Evolutionary conservation across 148 eudicot species (phyloP).

Genomic region (Amaranthus cruentus): DNA sequence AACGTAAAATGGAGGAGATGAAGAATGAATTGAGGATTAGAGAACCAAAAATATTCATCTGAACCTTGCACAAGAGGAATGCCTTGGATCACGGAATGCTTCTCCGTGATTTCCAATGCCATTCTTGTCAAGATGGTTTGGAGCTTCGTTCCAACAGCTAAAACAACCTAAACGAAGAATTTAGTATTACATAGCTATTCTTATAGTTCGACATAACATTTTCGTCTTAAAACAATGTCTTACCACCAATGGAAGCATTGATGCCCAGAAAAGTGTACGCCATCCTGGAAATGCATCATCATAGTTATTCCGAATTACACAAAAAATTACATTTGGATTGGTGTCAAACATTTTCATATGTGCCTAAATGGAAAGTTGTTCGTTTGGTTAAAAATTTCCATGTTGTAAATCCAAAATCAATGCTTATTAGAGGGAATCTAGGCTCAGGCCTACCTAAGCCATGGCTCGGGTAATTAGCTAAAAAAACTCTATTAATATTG

Average conservation of each 20-base stretch:
- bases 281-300: slow-evolving; percentile 46
- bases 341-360: too few species aligned
- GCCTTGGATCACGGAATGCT: slow-evolving; percentile 86
- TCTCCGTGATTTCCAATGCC: slow-evolving; percentile 85
- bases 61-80: slow-evolving; percentile 92
- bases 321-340: too few species aligned
- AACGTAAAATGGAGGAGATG: slow-evolving; percentile 72
- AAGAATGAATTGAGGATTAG: slow-evolving; percentile 68
- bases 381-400: too few species aligned
- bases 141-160: slow-evolving; percentile 93
- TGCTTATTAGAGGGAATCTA: too few species aligned
- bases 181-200: neutral
- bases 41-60: slow-evolving; percentile 80
- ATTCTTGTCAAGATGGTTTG: slow-evolving; percentile 71
- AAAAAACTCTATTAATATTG: too few species aligned
- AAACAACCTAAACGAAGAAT: slow-evolving; percentile 45
- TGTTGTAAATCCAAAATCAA: too few species aligned
- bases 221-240: slow-evolving; percentile 20
- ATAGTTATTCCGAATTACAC: neutral
- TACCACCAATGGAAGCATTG: slow-evolving; percentile 69
- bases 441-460: too few species aligned
- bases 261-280: slow-evolving; percentile 69
- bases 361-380: too few species aligned
- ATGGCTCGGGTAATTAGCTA: too few species aligned
- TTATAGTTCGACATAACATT: neutral